Conservation (phyloP, 306 rosid genomes). For the Glycine soja region DNA sequence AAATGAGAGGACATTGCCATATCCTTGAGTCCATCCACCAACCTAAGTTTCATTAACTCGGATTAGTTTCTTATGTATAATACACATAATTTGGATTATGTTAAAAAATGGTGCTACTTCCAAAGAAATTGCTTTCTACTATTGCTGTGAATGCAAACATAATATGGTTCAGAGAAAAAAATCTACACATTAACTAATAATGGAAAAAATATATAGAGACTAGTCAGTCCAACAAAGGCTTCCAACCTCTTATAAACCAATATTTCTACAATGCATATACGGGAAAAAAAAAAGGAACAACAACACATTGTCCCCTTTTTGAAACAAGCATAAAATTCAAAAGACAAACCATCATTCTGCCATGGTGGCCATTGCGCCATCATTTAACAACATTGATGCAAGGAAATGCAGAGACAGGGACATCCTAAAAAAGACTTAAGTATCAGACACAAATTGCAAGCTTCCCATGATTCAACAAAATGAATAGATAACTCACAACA, state of each 20-base stretch:
- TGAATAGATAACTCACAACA: constrained; percentile 70
- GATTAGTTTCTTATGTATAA: constrained; percentile 37
- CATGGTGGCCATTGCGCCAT: too few relatives aligned
- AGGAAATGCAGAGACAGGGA: background rate
- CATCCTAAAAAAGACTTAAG: constrained; percentile 13
- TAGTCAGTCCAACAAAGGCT: constrained; percentile 25
- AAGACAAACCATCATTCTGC: too few relatives aligned
- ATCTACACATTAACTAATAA: background rate
- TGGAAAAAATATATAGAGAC: constrained; percentile 14
- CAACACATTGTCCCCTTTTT: too few relatives aligned
- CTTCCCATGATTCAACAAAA: constrained; percentile 38
- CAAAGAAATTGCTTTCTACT: constrained; percentile 12
- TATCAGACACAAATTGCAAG: constrained; percentile 40
- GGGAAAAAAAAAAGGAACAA: too few relatives aligned
- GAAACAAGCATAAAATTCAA: too few relatives aligned
- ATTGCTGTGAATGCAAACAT: constrained; percentile 22
- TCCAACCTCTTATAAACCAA: constrained; percentile 26
- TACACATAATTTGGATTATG: background rate
- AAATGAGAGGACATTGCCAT: constrained; percentile 85
- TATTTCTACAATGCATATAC: background rate
- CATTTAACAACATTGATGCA: too few relatives aligned
- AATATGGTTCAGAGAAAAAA: constrained; percentile 30
- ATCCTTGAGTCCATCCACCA: constrained; percentile 99
- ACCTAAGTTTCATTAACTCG: constrained; percentile 61
- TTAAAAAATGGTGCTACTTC: background rate